Conservation (phyloP, 2,329 filamentous ascomycete species). For the Raffaelea ambrosiae region DNA sequence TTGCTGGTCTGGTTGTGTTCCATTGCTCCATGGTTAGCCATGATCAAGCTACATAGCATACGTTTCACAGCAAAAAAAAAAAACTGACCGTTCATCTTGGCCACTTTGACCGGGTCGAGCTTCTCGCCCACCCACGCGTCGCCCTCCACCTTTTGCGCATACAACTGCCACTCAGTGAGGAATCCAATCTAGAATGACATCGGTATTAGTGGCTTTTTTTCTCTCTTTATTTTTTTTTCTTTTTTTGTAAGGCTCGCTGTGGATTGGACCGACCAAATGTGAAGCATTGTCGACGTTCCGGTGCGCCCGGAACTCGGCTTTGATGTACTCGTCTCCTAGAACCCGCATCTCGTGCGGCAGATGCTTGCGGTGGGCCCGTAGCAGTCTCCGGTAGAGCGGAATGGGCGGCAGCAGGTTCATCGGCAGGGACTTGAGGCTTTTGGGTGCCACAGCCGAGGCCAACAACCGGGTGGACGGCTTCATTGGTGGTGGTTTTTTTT, state of each 20-base stretch:
- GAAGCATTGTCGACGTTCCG: conserved; percentile 78
- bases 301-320: conserved; percentile 84
- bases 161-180: conserved; percentile 91
- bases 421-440: conserved; percentile 13
- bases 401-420: conserved; percentile 78
- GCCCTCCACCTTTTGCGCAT: conserved; percentile 86
- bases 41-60: too few relatives aligned
- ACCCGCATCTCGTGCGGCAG: conserved; percentile 67
- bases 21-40: not conserved
- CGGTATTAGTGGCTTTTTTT: not conserved
- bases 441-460: conserved; percentile 5
- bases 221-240: conserved; percentile 1
- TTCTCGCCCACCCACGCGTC: conserved; percentile 77
- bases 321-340: conserved; percentile 87
- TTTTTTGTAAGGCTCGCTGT: not conserved
- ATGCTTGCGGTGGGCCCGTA: conserved; percentile 77
- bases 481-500: too few relatives aligned
- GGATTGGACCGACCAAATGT: conserved; percentile 61
- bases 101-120: conserved; percentile 73
- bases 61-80: not conserved
- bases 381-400: conserved; percentile 76
- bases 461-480: conserved; percentile 1
- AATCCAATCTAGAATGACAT: conserved; percentile 74
- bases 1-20: conserved; percentile 63
- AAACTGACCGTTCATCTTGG: conserved; percentile 83